Conservation (phyloP, 1,284 basidiomycete genomes). For the Cryptococcus sp. region DNA sequence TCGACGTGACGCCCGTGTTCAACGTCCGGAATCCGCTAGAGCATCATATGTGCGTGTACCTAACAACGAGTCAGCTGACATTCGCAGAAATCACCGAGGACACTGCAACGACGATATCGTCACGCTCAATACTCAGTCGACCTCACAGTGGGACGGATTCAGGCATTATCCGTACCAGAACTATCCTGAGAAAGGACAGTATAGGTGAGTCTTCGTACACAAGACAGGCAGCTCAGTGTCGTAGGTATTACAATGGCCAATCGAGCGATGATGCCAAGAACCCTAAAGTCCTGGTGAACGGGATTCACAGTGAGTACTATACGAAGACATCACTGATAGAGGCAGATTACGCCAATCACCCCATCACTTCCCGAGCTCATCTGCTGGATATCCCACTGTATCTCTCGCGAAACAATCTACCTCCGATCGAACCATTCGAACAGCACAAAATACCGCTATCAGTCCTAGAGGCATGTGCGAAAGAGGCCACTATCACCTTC, state of each 20-base stretch:
- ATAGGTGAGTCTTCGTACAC: constrained; percentile 14
- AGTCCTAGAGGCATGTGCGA: constrained; percentile 22
- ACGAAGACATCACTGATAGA: too few relatives aligned
- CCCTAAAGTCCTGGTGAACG: constrained; percentile 12
- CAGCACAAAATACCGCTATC: constrained; percentile 36
- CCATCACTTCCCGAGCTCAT: constrained; percentile 53
- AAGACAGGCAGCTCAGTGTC: not conserved
- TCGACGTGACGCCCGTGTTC: constrained; percentile 11
- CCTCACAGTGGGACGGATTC: constrained; percentile 54
- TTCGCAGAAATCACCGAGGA: constrained; percentile 3
- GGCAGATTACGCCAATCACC: constrained; percentile 46
- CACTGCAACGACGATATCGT: constrained; percentile 43
- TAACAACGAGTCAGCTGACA: too few relatives aligned
- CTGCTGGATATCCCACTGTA: constrained; percentile 51
- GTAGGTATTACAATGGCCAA: constrained; percentile 21
- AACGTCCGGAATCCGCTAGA: constrained; percentile 11
- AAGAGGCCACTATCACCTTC: constrained; percentile 37
- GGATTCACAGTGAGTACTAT: constrained; percentile 27
- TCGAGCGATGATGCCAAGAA: constrained; percentile 25
- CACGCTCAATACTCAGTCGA: constrained; percentile 50
- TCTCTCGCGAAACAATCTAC: constrained; percentile 41
- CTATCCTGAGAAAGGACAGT: constrained; percentile 26
- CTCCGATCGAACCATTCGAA: constrained; percentile 43
- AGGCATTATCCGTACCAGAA: constrained; percentile 47
- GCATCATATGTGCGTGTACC: constrained; percentile 1